Base-by-base conservation (phyloP, 2,329 filamentous ascomycete genomes). In the Talaromyces funiculosus region DNA sequence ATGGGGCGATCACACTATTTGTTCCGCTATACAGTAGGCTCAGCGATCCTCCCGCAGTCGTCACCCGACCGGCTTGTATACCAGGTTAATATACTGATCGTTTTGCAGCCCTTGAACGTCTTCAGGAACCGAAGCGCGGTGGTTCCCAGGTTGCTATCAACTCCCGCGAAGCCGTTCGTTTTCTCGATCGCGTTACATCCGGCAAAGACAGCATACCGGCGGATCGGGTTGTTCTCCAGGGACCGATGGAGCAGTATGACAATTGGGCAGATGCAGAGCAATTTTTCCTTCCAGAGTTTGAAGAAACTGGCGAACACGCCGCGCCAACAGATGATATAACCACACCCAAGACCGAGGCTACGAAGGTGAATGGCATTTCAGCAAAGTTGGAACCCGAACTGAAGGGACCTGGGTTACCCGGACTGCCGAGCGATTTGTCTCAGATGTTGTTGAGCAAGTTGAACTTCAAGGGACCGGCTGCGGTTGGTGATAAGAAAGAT, bases 21-120 rank as follows among this genome's bases (percentile, higher is more conserved):
- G 78, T 82, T 59, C 80, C 80, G 59, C 73, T 81, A 37, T 80
- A 80, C 70, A 81, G 80, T 82, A 74, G 65, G 73, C 70, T 35
- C 2, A 8, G 20, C 26, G 6, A 22, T 10, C n/a, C 24, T 31
- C 29, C n/a, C 56, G 59, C 61, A 64, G 29, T 63, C 59, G 18
- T 64, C 61, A 56, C 59, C n/a, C 24, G 45, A 60, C 54, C 47
- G 16, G 12, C 35, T 18, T 59, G 35, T 26, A 24, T 20, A 16
- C 9, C 45, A 8, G 35, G n/a, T 45, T 59, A 60, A 56, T 51
- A 54, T 40, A 61, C 60, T 51, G 55, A 45, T 63, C 24, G 12
- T 31, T 29, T 43, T 47, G 20, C 64, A 80, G 78, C 78, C 61
- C 75, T 80, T 59, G 77, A 79, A 64, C 77, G 77, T 55, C 75